A percentile compares a stretch with the other conserved stretches of the same genome.
These are phyloP conservation scores for Pseudogymnoascus pannorum DNA, from an alignment of 2,329 filamentous ascomycete species.

Conservation along the genomic window DNA sequence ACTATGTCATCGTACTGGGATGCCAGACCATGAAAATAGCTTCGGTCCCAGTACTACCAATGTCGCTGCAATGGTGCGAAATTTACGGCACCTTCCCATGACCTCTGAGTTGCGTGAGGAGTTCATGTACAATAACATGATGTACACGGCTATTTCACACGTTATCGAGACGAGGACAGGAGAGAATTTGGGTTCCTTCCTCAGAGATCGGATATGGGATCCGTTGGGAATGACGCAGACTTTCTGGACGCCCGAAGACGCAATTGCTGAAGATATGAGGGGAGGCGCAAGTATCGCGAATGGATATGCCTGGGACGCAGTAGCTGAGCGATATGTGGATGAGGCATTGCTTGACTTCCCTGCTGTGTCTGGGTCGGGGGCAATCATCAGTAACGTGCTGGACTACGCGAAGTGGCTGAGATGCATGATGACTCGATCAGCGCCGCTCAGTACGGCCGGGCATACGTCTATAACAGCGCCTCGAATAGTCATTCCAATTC, in stretches of 20 bases:
- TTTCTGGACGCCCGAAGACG: conserved; percentile 18
- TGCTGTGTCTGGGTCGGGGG: conserved; percentile 36
- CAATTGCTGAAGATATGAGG: not conserved
- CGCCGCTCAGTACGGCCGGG: conserved; percentile 29
- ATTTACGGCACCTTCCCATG: conserved; percentile 39
- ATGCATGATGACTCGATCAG: conserved; percentile 36
- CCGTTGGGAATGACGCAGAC: conserved; percentile 42
- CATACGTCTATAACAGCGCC: conserved; percentile 30
- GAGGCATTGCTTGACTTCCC: conserved; percentile 25
- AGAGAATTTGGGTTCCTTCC: conserved; percentile 32
- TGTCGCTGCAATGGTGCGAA: conserved; percentile 34
- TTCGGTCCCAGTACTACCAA: conserved; percentile 29
- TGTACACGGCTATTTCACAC: conserved; percentile 40
- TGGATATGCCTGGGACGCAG: conserved; percentile 36
- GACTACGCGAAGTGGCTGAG: conserved; percentile 47
- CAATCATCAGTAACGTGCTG: conserved; percentile 39
- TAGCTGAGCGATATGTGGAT: conserved; percentile 20
- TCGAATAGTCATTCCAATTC: conserved; percentile 24
- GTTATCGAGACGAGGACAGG: conserved; percentile 39
- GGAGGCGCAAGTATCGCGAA: conserved; percentile 30
- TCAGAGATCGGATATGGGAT: conserved; percentile 36
- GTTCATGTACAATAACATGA: conserved; percentile 45
- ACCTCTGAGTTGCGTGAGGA: conserved; percentile 37
- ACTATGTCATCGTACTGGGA: conserved; percentile 44
- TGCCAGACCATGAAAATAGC: conserved; percentile 36